Evolutionary conservation across 768 basidiomycete genomes (phyloP), one percentile per base, ranked within the genome.

Genomic region (Lentinus brumalis): DNA sequence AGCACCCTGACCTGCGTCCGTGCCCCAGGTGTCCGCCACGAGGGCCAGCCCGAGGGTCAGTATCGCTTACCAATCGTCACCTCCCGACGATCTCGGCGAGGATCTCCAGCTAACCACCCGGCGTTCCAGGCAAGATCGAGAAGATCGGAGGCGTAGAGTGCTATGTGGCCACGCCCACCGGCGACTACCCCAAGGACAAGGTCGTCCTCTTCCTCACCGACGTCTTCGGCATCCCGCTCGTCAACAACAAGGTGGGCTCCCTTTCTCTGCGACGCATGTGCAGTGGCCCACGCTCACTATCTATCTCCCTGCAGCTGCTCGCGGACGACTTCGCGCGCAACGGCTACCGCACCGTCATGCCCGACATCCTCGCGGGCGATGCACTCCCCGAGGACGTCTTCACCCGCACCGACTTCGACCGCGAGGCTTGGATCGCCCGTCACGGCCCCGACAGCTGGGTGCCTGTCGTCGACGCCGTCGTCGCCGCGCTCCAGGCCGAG

Each of bases 101-200:
- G 21, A 8, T n/a, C 35, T 35, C 8, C n/a, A 16, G 21, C 44
- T 45, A 16, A 45, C 8, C 21, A 45, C 9, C n/a, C 8, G 14
- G n/a, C 18, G 30, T 14, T 53, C 40, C 53, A 77, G 79, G 78
- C 62, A 71, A 71, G 59, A 65, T 73, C 50, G 70, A 76, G 62
- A 61, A 67, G 49, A 75, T 81, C 51, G 74, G 69, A 7, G 80
- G 79, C 10, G 66, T 78, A 40, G 66, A 73, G 30, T 75, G 71
- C 61, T 82, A 82, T 56, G 74, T 80, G 45, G 73, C 74, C 18
- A 77, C 77, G 0, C 79, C 80, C 21, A 65, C 68, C 5, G 64
- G 56, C 44, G 70, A 74, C 26, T 74, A 76, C 52, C 60, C 73
- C 31, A 74, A 74, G 62, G 71, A 74, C 45, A 75, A 75, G 55